These are phyloP conservation scores for Aspergillus melleus DNA, from an alignment of 2,329 filamentous ascomycete genomes.

Conservation along the genomic window DNA sequence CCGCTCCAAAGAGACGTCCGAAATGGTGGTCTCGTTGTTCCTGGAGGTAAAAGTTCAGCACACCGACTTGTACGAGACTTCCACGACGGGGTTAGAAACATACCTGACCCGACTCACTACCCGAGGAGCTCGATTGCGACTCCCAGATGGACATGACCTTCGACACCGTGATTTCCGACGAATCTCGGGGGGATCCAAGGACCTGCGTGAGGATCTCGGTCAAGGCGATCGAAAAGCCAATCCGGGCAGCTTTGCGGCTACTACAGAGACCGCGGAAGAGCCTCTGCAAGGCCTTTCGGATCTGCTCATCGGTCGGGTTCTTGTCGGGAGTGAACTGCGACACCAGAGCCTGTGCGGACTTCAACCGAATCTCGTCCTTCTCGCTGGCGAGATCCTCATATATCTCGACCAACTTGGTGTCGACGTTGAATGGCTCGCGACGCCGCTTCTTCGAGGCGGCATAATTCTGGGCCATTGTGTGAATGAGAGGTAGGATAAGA, in stretches of 20 bases:
- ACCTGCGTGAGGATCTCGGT: conserved; percentile 76
- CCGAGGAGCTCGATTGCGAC: conserved; percentile 52
- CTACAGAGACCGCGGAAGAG: conserved; percentile 88
- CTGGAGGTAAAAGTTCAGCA: conserved; percentile 46
- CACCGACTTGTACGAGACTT: not conserved
- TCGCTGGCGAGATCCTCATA: conserved; percentile 51
- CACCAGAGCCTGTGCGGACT: conserved; percentile 46
- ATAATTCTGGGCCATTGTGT: conserved; percentile 30
- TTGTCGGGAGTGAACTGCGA: conserved; percentile 46
- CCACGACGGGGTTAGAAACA: conserved; percentile 14
- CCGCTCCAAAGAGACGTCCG: conserved; percentile 81
- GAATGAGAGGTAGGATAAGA: no score
- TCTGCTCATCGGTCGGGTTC: conserved; percentile 41
- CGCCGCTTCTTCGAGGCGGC: conserved; percentile 38
- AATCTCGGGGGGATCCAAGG: conserved; percentile 47
- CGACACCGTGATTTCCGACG: conserved; percentile 39
- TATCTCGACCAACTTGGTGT: conserved; percentile 49
- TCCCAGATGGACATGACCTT: conserved; percentile 54
- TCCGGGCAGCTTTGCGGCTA: conserved; percentile 79
- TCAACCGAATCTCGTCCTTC: conserved; percentile 47
- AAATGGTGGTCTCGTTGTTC: conserved; percentile 85
- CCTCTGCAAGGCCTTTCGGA: conserved; percentile 52
- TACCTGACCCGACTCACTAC: conserved; percentile 56
- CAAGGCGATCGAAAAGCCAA: conserved; percentile 87
- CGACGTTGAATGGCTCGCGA: conserved; percentile 43